Evolutionary conservation across 331 rosid genomes (phyloP).

Genomic region (Rosa hybrid): DNA sequence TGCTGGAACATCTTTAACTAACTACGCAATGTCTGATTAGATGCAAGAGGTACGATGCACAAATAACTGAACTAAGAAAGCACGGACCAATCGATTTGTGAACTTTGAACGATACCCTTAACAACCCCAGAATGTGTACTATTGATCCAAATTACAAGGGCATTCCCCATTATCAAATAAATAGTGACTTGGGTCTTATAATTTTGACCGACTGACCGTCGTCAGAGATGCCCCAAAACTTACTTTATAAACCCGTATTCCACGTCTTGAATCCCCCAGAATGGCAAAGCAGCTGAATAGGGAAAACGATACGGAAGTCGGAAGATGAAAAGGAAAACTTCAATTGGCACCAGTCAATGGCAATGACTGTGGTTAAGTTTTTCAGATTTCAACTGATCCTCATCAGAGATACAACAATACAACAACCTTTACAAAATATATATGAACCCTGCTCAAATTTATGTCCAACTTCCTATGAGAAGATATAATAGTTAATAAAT

Average conservation of each 20-base stretch:
- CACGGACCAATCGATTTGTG: no score
- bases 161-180: no score
- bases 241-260: not conserved
- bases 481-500: not conserved
- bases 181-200: no score
- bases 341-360: constrained; percentile 15
- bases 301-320: not conserved
- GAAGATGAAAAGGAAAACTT: not conserved
- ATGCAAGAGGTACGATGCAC: no score
- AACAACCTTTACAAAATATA: constrained; percentile 35
- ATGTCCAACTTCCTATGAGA: constrained; percentile 23
- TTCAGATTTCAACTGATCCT: constrained; percentile 27
- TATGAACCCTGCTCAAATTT: constrained; percentile 22
- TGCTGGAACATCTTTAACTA: no score
- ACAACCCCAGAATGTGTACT: no score
- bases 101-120: no score
- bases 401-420: constrained; percentile 32
- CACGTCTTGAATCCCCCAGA: not conserved
- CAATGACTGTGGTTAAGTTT: constrained; percentile 6
- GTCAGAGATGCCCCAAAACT: no score
- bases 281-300: not conserved
- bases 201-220: no score
- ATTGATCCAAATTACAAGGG: no score
- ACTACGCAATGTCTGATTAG: no score
- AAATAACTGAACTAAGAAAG: no score